These are phyloP conservation scores for Rutstroemia sp. DNA, from an alignment of 2,329 filamentous ascomycete genomes.

Conservation along the genomic window DNA sequence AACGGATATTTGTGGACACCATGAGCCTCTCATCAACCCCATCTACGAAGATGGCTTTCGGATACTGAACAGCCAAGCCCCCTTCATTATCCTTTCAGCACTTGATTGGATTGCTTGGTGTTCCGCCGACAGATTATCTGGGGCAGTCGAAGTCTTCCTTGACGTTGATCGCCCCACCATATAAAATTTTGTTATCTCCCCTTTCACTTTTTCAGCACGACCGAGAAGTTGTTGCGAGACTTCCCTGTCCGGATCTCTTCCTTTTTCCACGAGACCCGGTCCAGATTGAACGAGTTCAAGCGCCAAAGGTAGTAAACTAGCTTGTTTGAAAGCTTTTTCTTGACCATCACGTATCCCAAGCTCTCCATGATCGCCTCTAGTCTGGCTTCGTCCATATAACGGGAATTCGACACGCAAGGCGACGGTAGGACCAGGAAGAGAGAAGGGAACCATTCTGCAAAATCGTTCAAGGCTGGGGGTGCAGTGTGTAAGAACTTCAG, in stretches of 20 bases:
- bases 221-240: constrained; percentile 83
- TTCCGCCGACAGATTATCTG: neutral
- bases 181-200: neutral
- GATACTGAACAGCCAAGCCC: no score
- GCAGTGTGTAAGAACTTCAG: constrained; percentile 56
- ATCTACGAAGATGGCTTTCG: neutral
- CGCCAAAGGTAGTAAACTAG: constrained; percentile 87
- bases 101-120: constrained; percentile 18
- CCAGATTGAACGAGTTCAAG: constrained; percentile 21
- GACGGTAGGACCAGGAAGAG: constrained; percentile 87
- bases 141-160: neutral
- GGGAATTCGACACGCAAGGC: constrained; percentile 81
- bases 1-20: no score
- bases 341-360: constrained; percentile 61
- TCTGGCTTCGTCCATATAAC: constrained; percentile 71
- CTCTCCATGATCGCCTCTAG: constrained; percentile 67
- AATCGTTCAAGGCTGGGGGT: constrained; percentile 9
- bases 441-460: constrained; percentile 47
- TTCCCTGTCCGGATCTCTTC: constrained; percentile 67
- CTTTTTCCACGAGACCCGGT: constrained; percentile 45
- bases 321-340: constrained; percentile 71
- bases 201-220: constrained; percentile 48
- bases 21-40: neutral
- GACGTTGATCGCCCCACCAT: neutral
- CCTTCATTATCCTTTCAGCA: constrained; percentile 17